phyloP scores from a whole-genome alignment of 192 early-diverging fungal genomes.

The Backusella sp. region DNA sequence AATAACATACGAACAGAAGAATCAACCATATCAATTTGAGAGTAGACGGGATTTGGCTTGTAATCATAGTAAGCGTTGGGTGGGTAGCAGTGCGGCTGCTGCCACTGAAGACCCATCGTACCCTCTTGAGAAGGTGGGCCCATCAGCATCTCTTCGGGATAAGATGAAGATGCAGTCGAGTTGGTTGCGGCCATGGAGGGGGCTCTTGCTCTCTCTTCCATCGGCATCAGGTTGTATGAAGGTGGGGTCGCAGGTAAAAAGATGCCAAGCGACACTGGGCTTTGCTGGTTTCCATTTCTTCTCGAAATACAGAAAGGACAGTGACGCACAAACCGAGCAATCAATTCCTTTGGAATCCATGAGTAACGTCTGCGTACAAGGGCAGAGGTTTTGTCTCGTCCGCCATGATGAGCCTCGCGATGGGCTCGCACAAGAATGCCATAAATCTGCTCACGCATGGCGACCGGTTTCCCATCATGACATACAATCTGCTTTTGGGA shows the following conservation, averaged over 20 bases:
- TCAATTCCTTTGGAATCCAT: constrained; percentile 30
- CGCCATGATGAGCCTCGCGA: constrained; percentile 47
- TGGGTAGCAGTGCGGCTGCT: background rate
- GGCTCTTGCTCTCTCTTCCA: background rate
- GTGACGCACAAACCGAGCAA: constrained; percentile 29
- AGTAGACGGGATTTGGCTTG: background rate
- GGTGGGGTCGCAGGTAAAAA: background rate
- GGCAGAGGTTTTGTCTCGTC: constrained; percentile 51
- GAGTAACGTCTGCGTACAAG: constrained; percentile 36
- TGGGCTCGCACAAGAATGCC: constrained; percentile 48
- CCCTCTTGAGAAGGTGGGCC: background rate
- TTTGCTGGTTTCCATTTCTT: constrained; percentile 15
- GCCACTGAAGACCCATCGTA: background rate
- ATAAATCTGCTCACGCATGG: constrained; percentile 46
- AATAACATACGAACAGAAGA: constrained; percentile 9
- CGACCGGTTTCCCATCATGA: constrained; percentile 46
- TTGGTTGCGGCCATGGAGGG: background rate
- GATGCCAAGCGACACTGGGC: background rate
- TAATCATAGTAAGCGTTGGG: background rate
- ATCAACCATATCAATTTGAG: constrained; percentile 1
- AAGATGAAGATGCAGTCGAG: background rate
- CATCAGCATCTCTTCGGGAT: background rate
- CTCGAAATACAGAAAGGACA: constrained; percentile 32
- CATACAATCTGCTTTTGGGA: constrained; percentile 40
- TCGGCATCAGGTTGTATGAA: background rate